Percentiles rank a stretch among this genome's conserved stretches.
phyloP scores from a whole-genome alignment of 768 basidiomycete genomes.

The Panaeolus papilionaceus region DNA sequence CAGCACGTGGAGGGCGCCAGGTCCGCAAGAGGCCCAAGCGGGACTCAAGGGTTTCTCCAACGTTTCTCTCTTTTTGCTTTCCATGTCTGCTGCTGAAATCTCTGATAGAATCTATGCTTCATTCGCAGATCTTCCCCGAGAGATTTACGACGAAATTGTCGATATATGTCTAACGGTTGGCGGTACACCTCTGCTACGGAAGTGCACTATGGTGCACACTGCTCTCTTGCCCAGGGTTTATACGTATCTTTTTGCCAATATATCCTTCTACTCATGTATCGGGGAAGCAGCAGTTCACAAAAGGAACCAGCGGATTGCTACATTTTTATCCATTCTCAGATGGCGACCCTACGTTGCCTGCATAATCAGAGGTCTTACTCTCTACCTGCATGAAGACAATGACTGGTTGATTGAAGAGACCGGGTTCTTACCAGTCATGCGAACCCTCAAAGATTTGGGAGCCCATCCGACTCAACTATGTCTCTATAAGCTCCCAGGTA shows the following conservation, averaged over 20 bases:
- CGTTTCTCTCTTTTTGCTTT: too few relatives aligned
- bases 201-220: neutral
- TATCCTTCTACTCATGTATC: slow-evolving; percentile 4
- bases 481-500: neutral
- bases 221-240: neutral
- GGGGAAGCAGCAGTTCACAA: neutral
- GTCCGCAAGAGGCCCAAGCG: too few relatives aligned
- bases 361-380: neutral
- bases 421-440: neutral
- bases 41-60: too few relatives aligned
- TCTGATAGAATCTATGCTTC: neutral
- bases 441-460: neutral
- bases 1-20: too few relatives aligned
- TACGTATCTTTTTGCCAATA: slow-evolving; percentile 1
- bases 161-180: neutral
- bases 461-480: neutral
- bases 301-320: neutral
- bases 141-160: slow-evolving; percentile 5
- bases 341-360: neutral
- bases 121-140: neutral
- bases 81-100: too few relatives aligned
- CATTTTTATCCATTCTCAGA: neutral
- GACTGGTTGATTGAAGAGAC: neutral
- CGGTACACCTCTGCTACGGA: neutral
- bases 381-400: slow-evolving; percentile 4